phyloP scores from a whole-genome alignment of 352 stramenopile genomes.

The Halophytophthora batemanensis region DNA sequence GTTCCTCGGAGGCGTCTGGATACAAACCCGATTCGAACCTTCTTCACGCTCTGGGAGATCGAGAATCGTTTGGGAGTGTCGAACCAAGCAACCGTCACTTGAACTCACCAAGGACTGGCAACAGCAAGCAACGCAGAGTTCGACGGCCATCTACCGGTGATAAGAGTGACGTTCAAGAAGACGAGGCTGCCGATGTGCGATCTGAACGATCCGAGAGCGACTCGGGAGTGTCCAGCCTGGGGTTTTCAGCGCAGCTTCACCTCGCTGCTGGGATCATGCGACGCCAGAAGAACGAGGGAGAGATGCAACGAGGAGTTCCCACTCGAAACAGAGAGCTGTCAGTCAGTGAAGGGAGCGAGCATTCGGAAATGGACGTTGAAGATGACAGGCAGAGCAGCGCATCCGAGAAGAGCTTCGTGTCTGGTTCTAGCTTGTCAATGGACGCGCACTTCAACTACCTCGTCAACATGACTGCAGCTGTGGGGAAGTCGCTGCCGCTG shows the following conservation, averaged over 20 bases:
- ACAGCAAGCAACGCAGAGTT: not conserved
- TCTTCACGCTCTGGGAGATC: slow-evolving; percentile 3
- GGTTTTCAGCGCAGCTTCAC: slow-evolving; percentile 42
- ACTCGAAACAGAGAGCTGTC: not conserved
- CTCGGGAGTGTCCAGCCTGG: slow-evolving; percentile 45
- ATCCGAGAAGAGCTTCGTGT: slow-evolving; percentile 31
- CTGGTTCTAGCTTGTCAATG: slow-evolving; percentile 45
- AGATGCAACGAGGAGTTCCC: not conserved
- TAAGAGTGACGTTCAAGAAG: not conserved
- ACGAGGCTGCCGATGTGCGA: slow-evolving; percentile 1
- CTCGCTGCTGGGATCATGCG: slow-evolving; percentile 29
- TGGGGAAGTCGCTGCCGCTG: slow-evolving; percentile 38
- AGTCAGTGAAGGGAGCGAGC: not conserved
- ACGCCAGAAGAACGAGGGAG: slow-evolving; percentile 8
- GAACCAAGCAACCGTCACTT: slow-evolving; percentile 1
- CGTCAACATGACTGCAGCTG: slow-evolving; percentile 41
- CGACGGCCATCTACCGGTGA: not conserved
- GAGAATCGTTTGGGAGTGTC: not conserved
- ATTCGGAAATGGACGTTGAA: slow-evolving; percentile 5
- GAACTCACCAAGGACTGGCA: not conserved
- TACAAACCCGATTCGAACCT: slow-evolving; percentile 8
- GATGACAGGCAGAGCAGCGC: slow-evolving; percentile 9
- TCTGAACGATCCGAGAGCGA: slow-evolving; percentile 28
- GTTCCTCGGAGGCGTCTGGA: slow-evolving; percentile 11
- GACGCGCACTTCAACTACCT: slow-evolving; percentile 47